Base-by-base conservation (phyloP, 2,329 filamentous ascomycete species). In the Fusarium incarnatum region DNA sequence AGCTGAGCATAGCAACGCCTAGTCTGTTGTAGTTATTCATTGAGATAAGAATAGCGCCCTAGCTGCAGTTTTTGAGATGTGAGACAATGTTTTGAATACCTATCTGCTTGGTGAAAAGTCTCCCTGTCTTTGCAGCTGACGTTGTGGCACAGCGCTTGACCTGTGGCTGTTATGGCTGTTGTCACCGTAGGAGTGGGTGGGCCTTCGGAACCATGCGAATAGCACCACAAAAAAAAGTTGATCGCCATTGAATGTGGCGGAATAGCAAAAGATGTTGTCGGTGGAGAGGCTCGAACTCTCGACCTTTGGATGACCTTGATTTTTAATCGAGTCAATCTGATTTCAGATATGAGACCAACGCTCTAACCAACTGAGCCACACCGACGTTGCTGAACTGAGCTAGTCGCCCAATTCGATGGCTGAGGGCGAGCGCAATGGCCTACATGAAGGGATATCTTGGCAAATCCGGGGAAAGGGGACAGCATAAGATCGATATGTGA, bases 291-390 rank as follows among this genome's bases (percentile, higher is more conserved):
- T 75, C 73, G 73, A 75, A 75, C 73, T 75, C 73, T 75, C 72
- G 73, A 75, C 73, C 73, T 75, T 75, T 75, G 72, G 73, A 75
- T 75, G 3, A 58, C 73, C 49, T 64, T 75, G 67, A 68, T 63
- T 59, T 75, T 15, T 22, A 61, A 61, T 27, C 69, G 74, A 56
- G 59, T 75, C 73, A 75, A 64, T 50, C 61, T 64, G 18, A 48
- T 44, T 32, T 6, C 40, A 58, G 32, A 60, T 74, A 75, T 74
- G 73, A 75, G 73, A 75, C 73, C 73, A 75, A 74, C 73, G 73
- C 73, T 75, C 73, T 75, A 75, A 68, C 73, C 73, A 75, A 72
- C 73, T 75, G 73, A 75, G 73, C 73, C 71, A 75, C 68, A 70
- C 73, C 67, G 67, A 75, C 73, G 25, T 52, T 13, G 32, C 16